These are phyloP conservation scores for Ophiostoma sp. DNA, from an alignment of 2,329 filamentous ascomycete species.

Conservation along the genomic window DNA sequence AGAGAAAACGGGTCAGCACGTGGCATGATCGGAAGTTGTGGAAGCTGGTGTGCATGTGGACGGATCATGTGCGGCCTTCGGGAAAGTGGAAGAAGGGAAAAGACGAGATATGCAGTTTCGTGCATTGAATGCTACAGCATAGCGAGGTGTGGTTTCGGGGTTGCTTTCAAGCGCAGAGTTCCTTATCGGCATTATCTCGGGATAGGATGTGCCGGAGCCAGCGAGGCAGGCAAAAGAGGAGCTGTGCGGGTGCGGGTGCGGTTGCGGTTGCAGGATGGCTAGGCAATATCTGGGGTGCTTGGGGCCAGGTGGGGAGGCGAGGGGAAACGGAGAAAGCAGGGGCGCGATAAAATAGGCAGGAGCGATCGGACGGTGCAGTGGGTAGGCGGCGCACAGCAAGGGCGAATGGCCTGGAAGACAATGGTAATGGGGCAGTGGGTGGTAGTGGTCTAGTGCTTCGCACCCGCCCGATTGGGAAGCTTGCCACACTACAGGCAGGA, in stretches of 20 bases:
- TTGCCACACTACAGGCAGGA: background rate
- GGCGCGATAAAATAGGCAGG: background rate
- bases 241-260: background rate
- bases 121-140: conserved; percentile 2
- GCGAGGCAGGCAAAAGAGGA: background rate
- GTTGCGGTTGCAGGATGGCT: background rate
- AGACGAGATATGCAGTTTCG: background rate
- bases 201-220: conserved; percentile 7
- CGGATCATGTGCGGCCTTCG: conserved; percentile 5
- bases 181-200: conserved; percentile 23
- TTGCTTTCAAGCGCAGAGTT: background rate
- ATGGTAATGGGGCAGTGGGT: conserved; percentile 19
- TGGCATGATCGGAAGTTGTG: background rate
- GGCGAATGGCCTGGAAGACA: conserved; percentile 24
- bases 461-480: conserved; percentile 12
- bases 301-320: conserved; percentile 18
- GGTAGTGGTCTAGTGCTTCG: conserved; percentile 1
- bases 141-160: conserved; percentile 15
- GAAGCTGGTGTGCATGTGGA: background rate
- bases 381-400: background rate
- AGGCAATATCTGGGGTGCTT: conserved; percentile 14
- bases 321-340: background rate
- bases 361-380: background rate
- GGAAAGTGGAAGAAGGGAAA: conserved; percentile 2
- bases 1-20: background rate